Evolutionary conservation across 192 early-diverging fungal species (phyloP).

Genomic region (Podila epicladia): DNA sequence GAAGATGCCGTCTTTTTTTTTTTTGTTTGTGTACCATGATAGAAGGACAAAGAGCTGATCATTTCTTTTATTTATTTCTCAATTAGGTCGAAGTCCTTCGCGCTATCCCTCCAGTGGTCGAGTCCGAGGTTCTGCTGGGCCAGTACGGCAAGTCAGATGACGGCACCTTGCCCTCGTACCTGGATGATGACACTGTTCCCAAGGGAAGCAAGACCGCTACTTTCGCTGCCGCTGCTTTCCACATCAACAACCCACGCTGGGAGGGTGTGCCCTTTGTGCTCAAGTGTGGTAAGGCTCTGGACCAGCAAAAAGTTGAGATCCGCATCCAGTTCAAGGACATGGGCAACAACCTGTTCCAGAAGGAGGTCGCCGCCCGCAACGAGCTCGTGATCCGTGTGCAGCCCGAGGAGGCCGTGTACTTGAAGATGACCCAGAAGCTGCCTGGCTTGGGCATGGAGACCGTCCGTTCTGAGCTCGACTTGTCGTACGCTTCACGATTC

Average conservation of each 20-base stretch:
- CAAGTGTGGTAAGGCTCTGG: conserved; percentile 85
- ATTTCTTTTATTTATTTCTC: background rate
- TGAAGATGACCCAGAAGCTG: conserved; percentile 89
- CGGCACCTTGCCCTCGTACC: conserved; percentile 89
- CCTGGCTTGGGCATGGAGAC: conserved; percentile 77
- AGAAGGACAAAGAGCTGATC: background rate
- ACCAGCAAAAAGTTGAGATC: conserved; percentile 90
- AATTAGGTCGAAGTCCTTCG: conserved; percentile 73
- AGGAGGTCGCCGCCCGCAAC: conserved; percentile 74
- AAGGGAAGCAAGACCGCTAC: conserved; percentile 89
- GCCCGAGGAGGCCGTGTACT: conserved; percentile 88
- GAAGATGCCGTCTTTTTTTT: too few relatives aligned
- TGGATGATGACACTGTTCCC: conserved; percentile 91
- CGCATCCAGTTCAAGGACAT: conserved; percentile 93
- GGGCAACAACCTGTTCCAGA: conserved; percentile 66
- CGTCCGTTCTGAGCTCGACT: conserved; percentile 83
- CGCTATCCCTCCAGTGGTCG: conserved; percentile 77
- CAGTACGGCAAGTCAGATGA: conserved; percentile 88
- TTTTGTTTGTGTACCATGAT: background rate
- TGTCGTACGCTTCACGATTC: conserved; percentile 86
- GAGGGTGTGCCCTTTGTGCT: conserved; percentile 91
- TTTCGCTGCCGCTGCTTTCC: conserved; percentile 87
- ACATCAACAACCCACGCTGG: conserved; percentile 97
- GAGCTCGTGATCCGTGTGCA: conserved; percentile 89
- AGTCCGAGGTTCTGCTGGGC: conserved; percentile 89